Evolutionary conservation across 140 eudicot genomes (phyloP).

Genomic region (Bidens hawaiensis): DNA sequence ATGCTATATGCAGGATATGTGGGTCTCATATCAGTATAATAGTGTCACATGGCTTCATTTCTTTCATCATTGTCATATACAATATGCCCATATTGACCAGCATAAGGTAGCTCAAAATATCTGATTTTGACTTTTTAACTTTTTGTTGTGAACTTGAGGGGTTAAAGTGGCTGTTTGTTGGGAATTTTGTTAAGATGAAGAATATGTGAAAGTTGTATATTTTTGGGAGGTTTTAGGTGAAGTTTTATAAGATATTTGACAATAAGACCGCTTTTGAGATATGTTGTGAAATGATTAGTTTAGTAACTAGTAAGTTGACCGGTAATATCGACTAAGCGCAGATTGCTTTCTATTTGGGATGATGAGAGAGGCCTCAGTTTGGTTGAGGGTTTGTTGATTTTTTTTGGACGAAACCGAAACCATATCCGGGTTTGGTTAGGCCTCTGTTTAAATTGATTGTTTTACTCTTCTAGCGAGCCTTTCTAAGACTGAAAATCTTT

Average conservation of each 20-base stretch:
- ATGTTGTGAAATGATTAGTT: not conserved
- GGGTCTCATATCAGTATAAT: conserved; percentile 79
- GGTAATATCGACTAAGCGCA: not conserved
- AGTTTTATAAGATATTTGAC: too few species aligned
- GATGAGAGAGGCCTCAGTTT: too few species aligned
- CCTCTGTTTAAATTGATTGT: too few species aligned
- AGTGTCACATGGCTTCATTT: conserved; percentile 1
- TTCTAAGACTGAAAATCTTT: too few species aligned
- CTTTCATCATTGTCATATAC: not conserved
- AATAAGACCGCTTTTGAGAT: not conserved
- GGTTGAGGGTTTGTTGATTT: too few species aligned
- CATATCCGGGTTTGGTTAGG: too few species aligned
- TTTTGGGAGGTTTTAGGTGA: not conserved
- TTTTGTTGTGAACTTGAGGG: not conserved
- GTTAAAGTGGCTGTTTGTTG: not conserved
- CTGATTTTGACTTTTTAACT: not conserved
- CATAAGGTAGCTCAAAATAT: not conserved
- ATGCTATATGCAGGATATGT: conserved; percentile 66
- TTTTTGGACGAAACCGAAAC: too few species aligned
- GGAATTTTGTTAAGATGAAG: not conserved
- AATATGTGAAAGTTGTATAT: not conserved
- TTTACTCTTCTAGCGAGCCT: too few species aligned
- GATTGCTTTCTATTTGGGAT: too few species aligned
- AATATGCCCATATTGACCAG: conserved; percentile 12
- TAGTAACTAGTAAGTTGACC: not conserved